phyloP scores from a whole-genome alignment of 805 yeast species.

The Kazachstania psychrophila region DNA sequence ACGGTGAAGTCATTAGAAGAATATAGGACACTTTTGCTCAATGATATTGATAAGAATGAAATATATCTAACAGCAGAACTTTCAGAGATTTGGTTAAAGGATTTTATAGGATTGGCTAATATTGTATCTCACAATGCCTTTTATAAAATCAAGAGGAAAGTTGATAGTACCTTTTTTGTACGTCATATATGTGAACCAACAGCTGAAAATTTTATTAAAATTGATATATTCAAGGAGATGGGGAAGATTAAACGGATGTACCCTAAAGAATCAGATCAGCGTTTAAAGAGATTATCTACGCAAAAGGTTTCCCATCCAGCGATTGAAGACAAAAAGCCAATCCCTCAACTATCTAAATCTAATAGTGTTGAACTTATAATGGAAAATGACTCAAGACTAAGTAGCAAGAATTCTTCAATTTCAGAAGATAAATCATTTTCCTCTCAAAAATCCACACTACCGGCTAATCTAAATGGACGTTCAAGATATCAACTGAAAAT shows the following conservation, averaged over 20 bases:
- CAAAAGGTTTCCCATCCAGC: too few relatives aligned
- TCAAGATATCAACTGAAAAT: too few relatives aligned
- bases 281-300: slow-evolving; percentile 20
- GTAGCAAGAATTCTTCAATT: too few relatives aligned
- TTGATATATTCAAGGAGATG: slow-evolving; percentile 17
- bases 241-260: slow-evolving; percentile 15
- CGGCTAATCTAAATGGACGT: too few relatives aligned
- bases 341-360: too few relatives aligned
- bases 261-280: slow-evolving; percentile 20
- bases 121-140: slow-evolving; percentile 36
- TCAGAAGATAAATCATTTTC: too few relatives aligned
- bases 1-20: slow-evolving; percentile 10
- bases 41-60: slow-evolving; percentile 34
- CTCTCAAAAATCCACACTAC: too few relatives aligned
- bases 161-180: slow-evolving; percentile 25
- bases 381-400: too few relatives aligned
- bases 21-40: slow-evolving; percentile 13
- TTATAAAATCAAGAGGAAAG: slow-evolving; percentile 21
- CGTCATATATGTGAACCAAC: slow-evolving; percentile 31
- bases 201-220: slow-evolving; percentile 17
- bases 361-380: too few relatives aligned
- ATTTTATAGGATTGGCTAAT: slow-evolving; percentile 37
- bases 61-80: slow-evolving; percentile 45
- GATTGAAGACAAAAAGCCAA: too few relatives aligned
- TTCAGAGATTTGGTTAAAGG: slow-evolving; percentile 35